phyloP scores from a whole-genome alignment of 73 alveolate genomes.

The Effrenium voratum region DNA sequence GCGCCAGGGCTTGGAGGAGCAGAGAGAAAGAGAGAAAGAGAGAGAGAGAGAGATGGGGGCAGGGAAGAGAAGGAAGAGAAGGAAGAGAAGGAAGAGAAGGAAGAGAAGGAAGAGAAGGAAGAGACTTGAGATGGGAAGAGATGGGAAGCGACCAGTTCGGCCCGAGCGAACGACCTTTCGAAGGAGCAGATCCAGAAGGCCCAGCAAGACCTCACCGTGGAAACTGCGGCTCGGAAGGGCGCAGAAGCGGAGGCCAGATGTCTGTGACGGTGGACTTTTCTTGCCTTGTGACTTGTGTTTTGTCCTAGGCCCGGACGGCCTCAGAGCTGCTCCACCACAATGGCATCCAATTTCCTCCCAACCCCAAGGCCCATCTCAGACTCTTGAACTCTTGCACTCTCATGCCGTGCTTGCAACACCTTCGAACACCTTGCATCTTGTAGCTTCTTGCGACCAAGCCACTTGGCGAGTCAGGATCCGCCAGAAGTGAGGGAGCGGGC shows the following conservation, averaged over 20 bases:
- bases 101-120: too few relatives aligned
- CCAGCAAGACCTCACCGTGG: slow-evolving; percentile 57
- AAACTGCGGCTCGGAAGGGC: slow-evolving; percentile 23
- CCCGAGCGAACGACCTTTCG: not conserved
- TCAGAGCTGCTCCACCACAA: slow-evolving; percentile 54
- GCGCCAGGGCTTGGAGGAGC: slow-evolving; percentile 20
- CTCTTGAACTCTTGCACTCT: too few relatives aligned
- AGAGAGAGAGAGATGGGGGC: too few relatives aligned
- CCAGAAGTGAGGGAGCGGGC: not conserved
- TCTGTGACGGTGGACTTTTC: not conserved
- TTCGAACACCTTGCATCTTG: too few relatives aligned
- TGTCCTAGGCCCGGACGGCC: slow-evolving; percentile 42
- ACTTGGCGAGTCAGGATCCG: not conserved
- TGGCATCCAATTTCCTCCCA: slow-evolving; percentile 46
- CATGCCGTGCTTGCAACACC: too few relatives aligned
- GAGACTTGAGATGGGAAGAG: too few relatives aligned
- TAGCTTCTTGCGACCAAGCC: not conserved
- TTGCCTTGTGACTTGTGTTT: not conserved
- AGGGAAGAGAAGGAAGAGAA: too few relatives aligned
- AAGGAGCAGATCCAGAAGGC: slow-evolving; percentile 21
- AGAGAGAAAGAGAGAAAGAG: not conserved
- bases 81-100: too few relatives aligned
- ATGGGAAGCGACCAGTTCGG: too few relatives aligned
- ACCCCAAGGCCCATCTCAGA: too few relatives aligned
- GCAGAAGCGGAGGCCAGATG: slow-evolving; percentile 72